phyloP scores from a whole-genome alignment of 164 flowering plant species.

The Magnolia sinica region DNA sequence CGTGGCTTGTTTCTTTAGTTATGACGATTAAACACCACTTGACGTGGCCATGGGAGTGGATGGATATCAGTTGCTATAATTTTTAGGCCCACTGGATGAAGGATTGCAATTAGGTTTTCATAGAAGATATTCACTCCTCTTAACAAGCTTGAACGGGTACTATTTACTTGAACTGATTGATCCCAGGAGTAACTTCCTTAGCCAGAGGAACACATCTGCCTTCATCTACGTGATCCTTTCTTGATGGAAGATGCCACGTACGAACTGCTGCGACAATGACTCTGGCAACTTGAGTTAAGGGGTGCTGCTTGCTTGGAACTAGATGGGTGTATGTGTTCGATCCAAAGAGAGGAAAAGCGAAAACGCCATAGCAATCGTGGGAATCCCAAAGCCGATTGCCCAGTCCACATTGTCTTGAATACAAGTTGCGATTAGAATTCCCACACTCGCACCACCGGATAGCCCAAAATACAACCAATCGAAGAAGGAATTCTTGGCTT shows the following conservation, averaged over 20 bases:
- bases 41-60: no score
- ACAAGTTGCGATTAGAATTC: background rate
- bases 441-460: background rate
- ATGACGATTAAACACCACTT: no score
- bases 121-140: background rate
- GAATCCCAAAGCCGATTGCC: constrained; percentile 8
- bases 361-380: background rate
- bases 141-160: background rate
- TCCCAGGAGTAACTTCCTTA: background rate
- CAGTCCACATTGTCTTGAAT: constrained; percentile 11
- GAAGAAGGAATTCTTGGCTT: constrained; percentile 17
- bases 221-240: background rate
- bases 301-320: background rate
- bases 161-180: background rate
- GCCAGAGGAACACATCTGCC: background rate
- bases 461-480: constrained; percentile 19
- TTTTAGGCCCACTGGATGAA: background rate
- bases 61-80: background rate
- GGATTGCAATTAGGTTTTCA: background rate
- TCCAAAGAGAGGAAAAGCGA: background rate
- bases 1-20: no score
- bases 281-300: constrained; percentile 1
- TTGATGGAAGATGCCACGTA: constrained; percentile 4
- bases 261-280: constrained; percentile 8
- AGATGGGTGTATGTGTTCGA: background rate